phyloP scores from a whole-genome alignment of 73 alveolate species.

The Paramecium sexaurelia region DNA sequence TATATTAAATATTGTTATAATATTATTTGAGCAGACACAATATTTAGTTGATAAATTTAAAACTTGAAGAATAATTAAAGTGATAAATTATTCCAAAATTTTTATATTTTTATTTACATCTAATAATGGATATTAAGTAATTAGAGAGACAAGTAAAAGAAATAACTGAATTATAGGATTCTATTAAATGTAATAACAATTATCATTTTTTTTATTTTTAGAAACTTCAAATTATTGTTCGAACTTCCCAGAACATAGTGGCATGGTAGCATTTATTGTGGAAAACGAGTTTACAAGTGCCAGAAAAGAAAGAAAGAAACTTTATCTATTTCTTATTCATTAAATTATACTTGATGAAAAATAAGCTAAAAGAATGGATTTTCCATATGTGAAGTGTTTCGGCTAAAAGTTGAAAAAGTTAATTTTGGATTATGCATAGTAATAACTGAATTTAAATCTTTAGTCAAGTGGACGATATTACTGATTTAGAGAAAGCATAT shows the following conservation, averaged over 20 bases:
- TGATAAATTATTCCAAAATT: neutral
- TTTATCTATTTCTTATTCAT: slow-evolving; percentile 27
- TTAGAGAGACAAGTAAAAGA: neutral
- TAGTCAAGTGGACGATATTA: neutral
- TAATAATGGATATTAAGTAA: neutral
- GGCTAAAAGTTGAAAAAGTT: neutral
- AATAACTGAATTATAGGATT: slow-evolving; percentile 24
- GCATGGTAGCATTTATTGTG: neutral
- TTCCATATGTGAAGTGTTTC: slow-evolving; percentile 31
- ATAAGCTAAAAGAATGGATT: neutral
- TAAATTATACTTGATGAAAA: slow-evolving; percentile 28
- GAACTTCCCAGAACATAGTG: neutral
- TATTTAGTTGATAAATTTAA: neutral
- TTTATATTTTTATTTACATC: neutral
- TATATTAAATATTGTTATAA: neutral
- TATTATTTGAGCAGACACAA: neutral
- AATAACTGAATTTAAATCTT: neutral
- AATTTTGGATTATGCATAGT: neutral
- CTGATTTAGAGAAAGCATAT: slow-evolving; percentile 29
- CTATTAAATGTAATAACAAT: neutral
- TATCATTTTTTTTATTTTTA: neutral
- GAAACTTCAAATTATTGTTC: slow-evolving; percentile 54
- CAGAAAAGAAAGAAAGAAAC: slow-evolving; percentile 37
- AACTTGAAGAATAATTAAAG: neutral
- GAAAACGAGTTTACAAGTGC: neutral